A percentile compares a stretch with the other conserved stretches of the same genome.
These are phyloP conservation scores for Amaranthus cruentus DNA, from an alignment of 148 eudicot species.

Conservation along the genomic window DNA sequence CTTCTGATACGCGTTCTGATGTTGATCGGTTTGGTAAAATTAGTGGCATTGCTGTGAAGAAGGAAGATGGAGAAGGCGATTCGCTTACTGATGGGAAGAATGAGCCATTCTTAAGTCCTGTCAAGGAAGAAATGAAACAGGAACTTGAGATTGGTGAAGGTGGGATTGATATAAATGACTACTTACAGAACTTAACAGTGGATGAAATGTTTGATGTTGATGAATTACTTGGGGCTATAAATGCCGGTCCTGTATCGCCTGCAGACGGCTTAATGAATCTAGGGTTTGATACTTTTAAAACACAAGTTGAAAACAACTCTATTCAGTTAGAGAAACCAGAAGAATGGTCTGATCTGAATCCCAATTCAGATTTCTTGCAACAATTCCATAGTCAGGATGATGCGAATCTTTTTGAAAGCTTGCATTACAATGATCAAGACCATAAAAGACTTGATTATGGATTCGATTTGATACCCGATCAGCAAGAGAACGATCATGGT, in stretches of 20 bases:
- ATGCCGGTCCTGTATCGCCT: constrained; percentile 19
- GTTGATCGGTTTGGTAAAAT: constrained; percentile 12
- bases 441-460: constrained; percentile 20
- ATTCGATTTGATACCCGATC: constrained; percentile 41
- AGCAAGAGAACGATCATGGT: background rate
- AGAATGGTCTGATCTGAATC: background rate
- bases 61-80: constrained; percentile 2
- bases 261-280: background rate
- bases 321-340: constrained; percentile 12
- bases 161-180: constrained; percentile 16
- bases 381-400: constrained; percentile 16
- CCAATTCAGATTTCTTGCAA: constrained; percentile 13
- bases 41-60: background rate
- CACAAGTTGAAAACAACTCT: constrained; percentile 11
- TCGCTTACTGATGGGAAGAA: too few species aligned
- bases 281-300: background rate
- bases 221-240: constrained; percentile 39
- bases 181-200: constrained; percentile 8
- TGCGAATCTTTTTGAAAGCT: background rate
- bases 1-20: constrained; percentile 37
- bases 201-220: constrained; percentile 61
- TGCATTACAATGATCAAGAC: constrained; percentile 10
- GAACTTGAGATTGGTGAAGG: constrained; percentile 6
- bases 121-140: constrained; percentile 29
- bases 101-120: background rate